These are phyloP conservation scores for Hymenoscyphus fructigenus DNA, from an alignment of 2,329 filamentous ascomycete species.

Conservation along the genomic window DNA sequence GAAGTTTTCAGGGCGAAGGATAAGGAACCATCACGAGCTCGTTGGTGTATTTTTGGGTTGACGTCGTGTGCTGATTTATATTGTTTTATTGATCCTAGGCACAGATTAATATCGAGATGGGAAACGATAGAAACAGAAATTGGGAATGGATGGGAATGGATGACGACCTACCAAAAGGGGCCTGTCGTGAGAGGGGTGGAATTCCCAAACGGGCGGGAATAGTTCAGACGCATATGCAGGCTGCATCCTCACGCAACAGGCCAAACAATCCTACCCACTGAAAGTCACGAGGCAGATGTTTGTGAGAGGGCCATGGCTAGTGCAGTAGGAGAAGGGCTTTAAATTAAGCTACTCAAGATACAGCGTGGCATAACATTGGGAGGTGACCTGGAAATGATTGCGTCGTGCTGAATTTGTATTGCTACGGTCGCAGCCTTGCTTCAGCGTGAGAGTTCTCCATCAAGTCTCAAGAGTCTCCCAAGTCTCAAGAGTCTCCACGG, in stretches of 20 bases:
- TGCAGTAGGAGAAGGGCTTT: background rate
- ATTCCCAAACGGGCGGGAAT: conserved; percentile 9
- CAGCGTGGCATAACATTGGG: conserved; percentile 1
- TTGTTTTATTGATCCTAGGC: too few species aligned
- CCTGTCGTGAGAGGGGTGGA: background rate
- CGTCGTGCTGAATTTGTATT: background rate
- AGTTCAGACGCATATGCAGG: conserved; percentile 16
- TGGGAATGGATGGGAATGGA: too few species aligned
- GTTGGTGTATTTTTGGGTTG: background rate
- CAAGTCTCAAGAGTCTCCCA: background rate
- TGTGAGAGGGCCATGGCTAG: background rate
- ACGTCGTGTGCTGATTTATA: background rate
- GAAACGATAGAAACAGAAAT: conserved; percentile 16
- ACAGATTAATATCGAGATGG: background rate
- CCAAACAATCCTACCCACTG: background rate
- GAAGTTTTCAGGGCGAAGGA: background rate
- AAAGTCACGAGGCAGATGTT: background rate
- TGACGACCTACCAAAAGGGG: background rate
- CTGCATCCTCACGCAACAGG: conserved; percentile 2
- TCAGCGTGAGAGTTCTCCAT: background rate
- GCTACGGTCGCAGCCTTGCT: background rate
- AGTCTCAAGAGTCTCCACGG: background rate
- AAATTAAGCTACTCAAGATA: background rate
- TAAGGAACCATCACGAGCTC: background rate
- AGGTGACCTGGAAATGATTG: background rate